Evolutionary conservation across 768 basidiomycete species (phyloP), one percentile per base, ranked within the genome.

Genomic region (Daedalea quercina): DNA sequence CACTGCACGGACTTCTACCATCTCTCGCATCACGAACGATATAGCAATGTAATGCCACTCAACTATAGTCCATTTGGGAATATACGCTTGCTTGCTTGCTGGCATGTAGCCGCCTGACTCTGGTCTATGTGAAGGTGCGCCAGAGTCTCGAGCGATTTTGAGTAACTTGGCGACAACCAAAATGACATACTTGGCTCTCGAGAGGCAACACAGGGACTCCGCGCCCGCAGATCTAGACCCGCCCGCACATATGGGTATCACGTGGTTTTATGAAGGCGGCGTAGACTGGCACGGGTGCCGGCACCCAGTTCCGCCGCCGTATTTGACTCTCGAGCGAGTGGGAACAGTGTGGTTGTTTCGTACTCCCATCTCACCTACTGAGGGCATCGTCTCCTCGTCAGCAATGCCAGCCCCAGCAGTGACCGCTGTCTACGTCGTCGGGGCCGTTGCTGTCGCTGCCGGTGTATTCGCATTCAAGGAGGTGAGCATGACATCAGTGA

Each of bases 381-480:
- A 15, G 11, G 13, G 17, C 44, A 11, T 11, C 26, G 23, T 7
- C 15, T 11, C 19, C 4, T 25, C 26, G 9, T 48, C 41, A 37
- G 46, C 57, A 50, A 72, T 73, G 70, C 71, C 73, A 43, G 66
- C 60, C 35, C 63, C 63, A 31, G 52, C 26, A 23, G 49, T 49
- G 42, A 73, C 75, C 52, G 77, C 70, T 9, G 74, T 80, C 9
- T 78, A 78, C 53, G 73, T 81, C 48, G 58, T 76, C 23, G 80
- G 74, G 8, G 70, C 76, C n/a, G 60, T 83, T 22, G 74, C 73
- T 15, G 69, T 75, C 2, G 68, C 78, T 22, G 82, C 77, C 31
- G 80, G 74, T 19, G 71, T 63, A 1, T n/a, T 76, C 37, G 80
- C 74, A 0, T 82, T 85, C 67, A 78, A 81, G 58, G 76, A 84